Base-by-base conservation (phyloP, 495 filamentous ascomycete species). In the Penicillium crystallinum region DNA sequence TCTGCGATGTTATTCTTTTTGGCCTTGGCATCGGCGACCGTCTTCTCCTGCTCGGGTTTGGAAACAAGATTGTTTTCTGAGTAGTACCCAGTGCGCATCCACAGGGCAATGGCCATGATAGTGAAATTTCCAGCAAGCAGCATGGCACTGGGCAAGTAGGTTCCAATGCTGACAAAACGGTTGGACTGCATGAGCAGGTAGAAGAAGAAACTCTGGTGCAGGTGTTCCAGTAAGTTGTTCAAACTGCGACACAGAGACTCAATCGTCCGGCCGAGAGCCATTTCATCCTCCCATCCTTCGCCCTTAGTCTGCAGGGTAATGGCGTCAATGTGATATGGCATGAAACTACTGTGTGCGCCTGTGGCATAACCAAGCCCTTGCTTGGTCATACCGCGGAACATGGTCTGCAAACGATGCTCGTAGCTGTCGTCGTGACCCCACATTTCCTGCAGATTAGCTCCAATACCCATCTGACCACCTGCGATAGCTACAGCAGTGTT, bases 131-230 rank as follows among this genome's bases (percentile, higher is more conserved):
- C 86, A 7, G 95, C 95, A 49, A 98, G 80, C 23, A 97, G 70
- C 95, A 98, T 97, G 6, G 91, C 93, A 67, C 90, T 95, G 4
- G 95, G 93, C 5, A 98, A 76, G 61, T 98, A 98, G 1, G 93
- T 98, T 17, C 93, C 93, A 54, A 98, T 98, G 67, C 92, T 97
- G 48, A 97, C 95, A 67, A 97, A 98, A 7, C 91, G 82, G 46
- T 93, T 86, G 15, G 83, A 77, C 47, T 90, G 85, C 81, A 98
- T 90, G 15, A 98, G 81, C 21, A 98, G 73, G 67, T 98, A 98
- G 73, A 98, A 97, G 78, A 98, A 98, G 78, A 97, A 98, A 63
- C 90, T 96, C 75, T 98, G 93, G 63, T 98, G 93, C 54, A 98
- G 81, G 66, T 97, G 91, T 70, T 98, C 93, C 14, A 98, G 78